These are phyloP conservation scores for Solanum sparsipilum DNA, from an alignment of 257 asterid genomes.

Conservation along the genomic window DNA sequence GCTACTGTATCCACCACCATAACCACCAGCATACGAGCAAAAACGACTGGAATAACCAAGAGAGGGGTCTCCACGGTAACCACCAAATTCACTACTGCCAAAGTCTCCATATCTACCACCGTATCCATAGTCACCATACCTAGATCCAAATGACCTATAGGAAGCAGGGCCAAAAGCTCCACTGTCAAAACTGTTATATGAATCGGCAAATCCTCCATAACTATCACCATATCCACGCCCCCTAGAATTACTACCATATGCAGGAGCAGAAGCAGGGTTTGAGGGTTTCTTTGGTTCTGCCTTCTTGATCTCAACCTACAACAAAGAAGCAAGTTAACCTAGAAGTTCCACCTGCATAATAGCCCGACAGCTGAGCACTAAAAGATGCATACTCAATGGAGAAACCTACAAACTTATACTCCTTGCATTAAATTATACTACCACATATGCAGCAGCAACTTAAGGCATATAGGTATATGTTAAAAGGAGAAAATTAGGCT, in stretches of 20 bases:
- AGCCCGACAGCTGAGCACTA: slow-evolving; percentile 29
- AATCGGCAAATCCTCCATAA: slow-evolving; percentile 59
- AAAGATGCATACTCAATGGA: slow-evolving; percentile 7
- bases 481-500: not conserved
- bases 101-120: slow-evolving; percentile 81
- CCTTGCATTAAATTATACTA: not conserved
- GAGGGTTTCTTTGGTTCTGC: slow-evolving; percentile 99
- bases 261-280: slow-evolving; percentile 72
- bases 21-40: slow-evolving; percentile 70
- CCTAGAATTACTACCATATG: slow-evolving; percentile 92
- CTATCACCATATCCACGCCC: slow-evolving; percentile 73
- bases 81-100: slow-evolving; percentile 58
- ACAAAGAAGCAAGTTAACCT: slow-evolving; percentile 95
- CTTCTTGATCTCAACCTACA: slow-evolving; percentile 99
- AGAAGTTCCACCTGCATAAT: slow-evolving; percentile 40
- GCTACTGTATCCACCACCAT: slow-evolving; percentile 57
- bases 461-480: not conserved
- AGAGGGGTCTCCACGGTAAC: slow-evolving; percentile 68
- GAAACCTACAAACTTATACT: not conserved
- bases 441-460: not conserved
- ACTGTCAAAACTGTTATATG: slow-evolving; percentile 64
- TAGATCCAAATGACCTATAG: slow-evolving; percentile 85
- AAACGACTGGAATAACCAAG: slow-evolving; percentile 71
- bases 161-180: slow-evolving; percentile 83
- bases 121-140: slow-evolving; percentile 73